These are phyloP conservation scores for Claviceps arundinis DNA, from an alignment of 2,329 filamentous ascomycete species.

Conservation along the genomic window DNA sequence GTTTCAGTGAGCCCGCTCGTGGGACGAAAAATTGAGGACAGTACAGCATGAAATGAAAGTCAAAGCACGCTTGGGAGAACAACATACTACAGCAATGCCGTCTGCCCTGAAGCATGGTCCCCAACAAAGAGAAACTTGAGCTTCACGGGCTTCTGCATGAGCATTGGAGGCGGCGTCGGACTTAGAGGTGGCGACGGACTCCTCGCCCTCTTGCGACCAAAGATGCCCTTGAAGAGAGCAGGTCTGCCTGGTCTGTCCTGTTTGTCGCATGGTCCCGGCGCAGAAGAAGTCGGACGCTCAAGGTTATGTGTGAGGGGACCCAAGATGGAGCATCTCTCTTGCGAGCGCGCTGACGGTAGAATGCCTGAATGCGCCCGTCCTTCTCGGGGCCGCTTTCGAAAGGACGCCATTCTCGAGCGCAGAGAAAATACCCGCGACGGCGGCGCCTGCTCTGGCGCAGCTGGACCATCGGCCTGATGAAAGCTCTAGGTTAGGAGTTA, in stretches of 20 bases:
- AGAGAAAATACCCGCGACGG: background rate
- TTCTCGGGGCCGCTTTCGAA: background rate
- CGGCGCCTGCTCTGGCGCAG: background rate
- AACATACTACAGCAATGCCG: conserved; percentile 25
- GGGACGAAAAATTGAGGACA: too few relatives aligned
- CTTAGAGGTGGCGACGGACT: conserved; percentile 4
- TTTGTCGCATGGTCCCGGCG: too few relatives aligned
- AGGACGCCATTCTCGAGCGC: background rate
- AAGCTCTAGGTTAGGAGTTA: background rate
- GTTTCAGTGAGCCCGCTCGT: background rate
- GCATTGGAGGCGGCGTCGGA: background rate
- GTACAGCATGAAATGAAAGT: background rate
- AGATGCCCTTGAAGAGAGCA: background rate
- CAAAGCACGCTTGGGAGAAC: background rate
- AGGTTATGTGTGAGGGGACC: too few relatives aligned
- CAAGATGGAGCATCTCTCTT: background rate
- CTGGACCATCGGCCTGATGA: background rate
- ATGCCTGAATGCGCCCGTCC: too few relatives aligned
- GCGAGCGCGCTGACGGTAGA: background rate
- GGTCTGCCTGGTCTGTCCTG: background rate
- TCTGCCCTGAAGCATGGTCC: conserved; percentile 19
- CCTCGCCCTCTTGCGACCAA: conserved; percentile 11
- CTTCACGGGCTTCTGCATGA: conserved; percentile 6
- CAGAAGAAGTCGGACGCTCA: background rate
- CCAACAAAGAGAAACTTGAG: conserved; percentile 26